A percentile compares a stretch with the other conserved stretches of the same genome.
phyloP scores from a whole-genome alignment of 768 basidiomycete species.

The Coprinopsis marcescibilis region DNA sequence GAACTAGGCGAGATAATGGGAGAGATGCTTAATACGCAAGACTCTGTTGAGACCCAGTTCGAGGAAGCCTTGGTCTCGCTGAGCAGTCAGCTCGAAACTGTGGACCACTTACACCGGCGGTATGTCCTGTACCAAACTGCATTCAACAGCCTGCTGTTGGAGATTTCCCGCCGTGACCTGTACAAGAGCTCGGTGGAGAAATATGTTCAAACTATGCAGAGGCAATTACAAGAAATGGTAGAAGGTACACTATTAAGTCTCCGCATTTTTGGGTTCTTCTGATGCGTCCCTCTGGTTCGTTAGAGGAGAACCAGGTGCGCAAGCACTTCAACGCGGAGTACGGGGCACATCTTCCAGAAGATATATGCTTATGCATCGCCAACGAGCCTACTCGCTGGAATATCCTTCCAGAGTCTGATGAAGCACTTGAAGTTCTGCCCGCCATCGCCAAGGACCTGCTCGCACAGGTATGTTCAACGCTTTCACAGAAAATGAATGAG shows the following conservation, averaged over 20 bases:
- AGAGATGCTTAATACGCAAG: conserved; percentile 68
- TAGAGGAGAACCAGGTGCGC: conserved; percentile 66
- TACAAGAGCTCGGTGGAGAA: conserved; percentile 64
- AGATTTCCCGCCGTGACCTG: conserved; percentile 62
- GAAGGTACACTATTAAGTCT: conserved; percentile 42
- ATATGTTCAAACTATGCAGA: conserved; percentile 60
- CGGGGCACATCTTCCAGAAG: conserved; percentile 68
- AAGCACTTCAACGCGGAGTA: conserved; percentile 68
- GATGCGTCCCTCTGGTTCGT: background rate
- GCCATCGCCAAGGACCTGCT: conserved; percentile 52
- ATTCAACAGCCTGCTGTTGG: conserved; percentile 67
- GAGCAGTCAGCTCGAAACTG: conserved; percentile 53
- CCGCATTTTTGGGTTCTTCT: background rate
- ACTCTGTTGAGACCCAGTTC: conserved; percentile 56
- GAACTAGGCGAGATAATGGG: conserved; percentile 76
- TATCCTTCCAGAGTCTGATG: conserved; percentile 52
- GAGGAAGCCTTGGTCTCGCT: conserved; percentile 49
- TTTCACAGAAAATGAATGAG: background rate
- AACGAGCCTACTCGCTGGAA: conserved; percentile 74
- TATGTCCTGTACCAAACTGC: conserved; percentile 68
- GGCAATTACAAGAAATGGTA: conserved; percentile 57
- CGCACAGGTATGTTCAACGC: background rate
- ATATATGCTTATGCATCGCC: conserved; percentile 72
- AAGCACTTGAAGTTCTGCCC: conserved; percentile 53
- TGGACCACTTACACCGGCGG: conserved; percentile 59